Evolutionary conservation across 2,329 filamentous ascomycete species (phyloP), one percentile per base, ranked within the genome.

Genomic region (Exophiala aquamarina): DNA sequence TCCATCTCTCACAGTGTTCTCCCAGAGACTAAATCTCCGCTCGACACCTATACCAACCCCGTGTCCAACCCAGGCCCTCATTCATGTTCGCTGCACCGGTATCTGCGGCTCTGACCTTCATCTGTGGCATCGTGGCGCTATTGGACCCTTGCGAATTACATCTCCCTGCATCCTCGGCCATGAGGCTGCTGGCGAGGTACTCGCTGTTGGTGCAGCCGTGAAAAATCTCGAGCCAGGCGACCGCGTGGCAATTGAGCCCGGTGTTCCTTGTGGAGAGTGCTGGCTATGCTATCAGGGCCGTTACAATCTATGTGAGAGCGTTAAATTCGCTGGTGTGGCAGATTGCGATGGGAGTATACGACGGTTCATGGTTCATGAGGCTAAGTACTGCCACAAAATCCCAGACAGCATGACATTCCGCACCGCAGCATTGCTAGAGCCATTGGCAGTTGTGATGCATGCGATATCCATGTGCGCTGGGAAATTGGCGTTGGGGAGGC

Each of bases 351-450:
- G 82, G 5, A 80, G 77, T 0, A 71, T 87, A 7, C 80, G 82
- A 59, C 66, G 80, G 52, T 84, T 79, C 67, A 82, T 81, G 58
- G 70, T 76, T 15, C 82, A 84, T 55, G 77, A 80, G 1, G 81
- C 81, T 3, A 77, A 74, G 60, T 84, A 77, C 73, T 65, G 79
- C 31, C 76, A 82, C 65, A 69, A 69, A 47, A 63, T 85, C 2
- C 81, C 82, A 1, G 72, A 78, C 39, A 74, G 70, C 38, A 65
- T 85, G 41, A 74, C 70, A 8, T 84, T 74, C 59, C 71, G 73
- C 11, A 75, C 84, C 57, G 82, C 76, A 5, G 81, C 83, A 10
- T 73, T 86, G 2, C 74, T 86, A 15, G 82, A 85, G 55, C 83
- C 83, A 2, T 69, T 85, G 5, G 79, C 76, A 14, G 82, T 86